Evolutionary conservation across 148 eudicot genomes (phyloP).

Genomic region (Pouteria glomerata): DNA sequence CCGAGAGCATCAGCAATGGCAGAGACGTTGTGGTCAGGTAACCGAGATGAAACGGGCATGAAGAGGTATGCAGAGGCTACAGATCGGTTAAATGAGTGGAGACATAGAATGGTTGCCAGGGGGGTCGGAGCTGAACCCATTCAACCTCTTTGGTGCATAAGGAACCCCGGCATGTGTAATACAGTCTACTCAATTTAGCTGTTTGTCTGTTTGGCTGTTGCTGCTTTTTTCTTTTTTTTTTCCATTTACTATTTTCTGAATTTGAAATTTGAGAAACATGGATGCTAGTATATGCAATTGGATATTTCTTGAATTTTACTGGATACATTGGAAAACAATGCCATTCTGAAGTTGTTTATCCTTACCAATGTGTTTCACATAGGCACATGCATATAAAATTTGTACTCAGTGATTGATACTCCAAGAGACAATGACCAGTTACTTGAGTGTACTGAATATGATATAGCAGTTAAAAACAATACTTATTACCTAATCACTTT

Average conservation of each 20-base stretch:
- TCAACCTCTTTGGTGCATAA: conserved; percentile 85
- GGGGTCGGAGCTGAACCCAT: conserved; percentile 85
- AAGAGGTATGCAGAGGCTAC: conserved; percentile 77
- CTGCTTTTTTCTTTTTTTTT: neutral
- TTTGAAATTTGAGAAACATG: neutral
- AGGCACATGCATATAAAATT: too few species aligned
- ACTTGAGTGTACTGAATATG: too few species aligned
- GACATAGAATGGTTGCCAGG: conserved; percentile 70
- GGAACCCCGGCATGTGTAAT: conserved; percentile 95
- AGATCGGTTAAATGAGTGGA: conserved; percentile 77
- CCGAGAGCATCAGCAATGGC: conserved; percentile 86
- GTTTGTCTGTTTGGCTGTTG: neutral
- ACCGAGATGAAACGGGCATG: conserved; percentile 53
- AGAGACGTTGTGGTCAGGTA: conserved; percentile 82
- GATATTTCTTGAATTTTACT: neutral
- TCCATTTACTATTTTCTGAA: too few species aligned
- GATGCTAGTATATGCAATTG: too few species aligned
- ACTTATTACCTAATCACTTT: too few species aligned
- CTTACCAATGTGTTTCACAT: too few species aligned
- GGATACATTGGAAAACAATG: too few species aligned
- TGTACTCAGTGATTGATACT: too few species aligned
- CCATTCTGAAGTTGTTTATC: too few species aligned
- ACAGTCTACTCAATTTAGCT: conserved; percentile 30
- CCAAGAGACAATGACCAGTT: too few species aligned
- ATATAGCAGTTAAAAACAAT: too few species aligned